Conservation (phyloP, 78 protist genomes). For the Thecamonas trahens region DNA sequence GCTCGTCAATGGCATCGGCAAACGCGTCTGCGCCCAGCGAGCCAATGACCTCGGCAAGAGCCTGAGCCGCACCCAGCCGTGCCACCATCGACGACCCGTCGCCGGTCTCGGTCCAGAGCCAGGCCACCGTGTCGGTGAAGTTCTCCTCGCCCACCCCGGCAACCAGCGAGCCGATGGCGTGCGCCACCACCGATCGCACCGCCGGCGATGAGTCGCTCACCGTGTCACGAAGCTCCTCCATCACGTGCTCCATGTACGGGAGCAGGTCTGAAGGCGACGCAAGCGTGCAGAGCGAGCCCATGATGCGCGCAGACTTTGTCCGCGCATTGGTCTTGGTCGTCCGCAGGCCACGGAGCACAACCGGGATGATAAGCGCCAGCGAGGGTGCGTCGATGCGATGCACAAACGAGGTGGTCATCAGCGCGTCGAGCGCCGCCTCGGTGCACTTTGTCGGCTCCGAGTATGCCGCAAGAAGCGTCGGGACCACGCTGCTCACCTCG, state of each 20-base stretch:
- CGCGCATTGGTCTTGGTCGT: constrained; percentile 58
- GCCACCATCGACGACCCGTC: constrained; percentile 63
- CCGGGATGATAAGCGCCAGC: constrained; percentile 88
- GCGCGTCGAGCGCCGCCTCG: constrained; percentile 49
- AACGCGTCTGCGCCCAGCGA: neutral
- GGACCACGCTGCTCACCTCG: constrained; percentile 73
- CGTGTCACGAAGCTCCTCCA: constrained; percentile 45
- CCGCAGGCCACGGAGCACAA: constrained; percentile 74
- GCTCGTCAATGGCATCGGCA: neutral
- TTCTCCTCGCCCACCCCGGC: constrained; percentile 55
- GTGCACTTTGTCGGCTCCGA: constrained; percentile 59
- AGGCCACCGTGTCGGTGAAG: constrained; percentile 56
- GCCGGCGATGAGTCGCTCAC: constrained; percentile 39
- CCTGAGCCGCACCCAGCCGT: constrained; percentile 87
- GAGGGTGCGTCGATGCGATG: constrained; percentile 92
- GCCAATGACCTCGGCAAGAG: constrained; percentile 55
- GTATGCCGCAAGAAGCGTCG: constrained; percentile 67
- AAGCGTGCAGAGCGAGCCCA: constrained; percentile 54
- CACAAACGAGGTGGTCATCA: constrained; percentile 71
- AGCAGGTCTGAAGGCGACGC: constrained; percentile 61
- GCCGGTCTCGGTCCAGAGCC: constrained; percentile 54
- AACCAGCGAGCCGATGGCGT: constrained; percentile 61
- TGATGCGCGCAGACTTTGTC: constrained; percentile 63
- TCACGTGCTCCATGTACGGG: constrained; percentile 61
- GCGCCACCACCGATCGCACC: constrained; percentile 52